phyloP scores from a whole-genome alignment of 768 basidiomycete species.

The Ramaria sp. region DNA sequence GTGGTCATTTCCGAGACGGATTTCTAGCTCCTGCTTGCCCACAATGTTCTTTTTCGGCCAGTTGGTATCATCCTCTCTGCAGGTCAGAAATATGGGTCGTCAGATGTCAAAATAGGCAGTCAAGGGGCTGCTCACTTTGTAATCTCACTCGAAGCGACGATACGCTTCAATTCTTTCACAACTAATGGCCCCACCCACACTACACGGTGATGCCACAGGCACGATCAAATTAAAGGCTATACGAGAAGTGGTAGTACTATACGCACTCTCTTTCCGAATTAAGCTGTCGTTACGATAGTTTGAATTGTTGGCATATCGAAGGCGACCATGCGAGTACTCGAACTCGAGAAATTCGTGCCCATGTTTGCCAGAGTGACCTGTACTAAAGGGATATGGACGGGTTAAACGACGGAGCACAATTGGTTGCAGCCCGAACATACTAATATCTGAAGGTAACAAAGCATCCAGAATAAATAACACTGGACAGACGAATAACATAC shows the following conservation, averaged over 20 bases:
- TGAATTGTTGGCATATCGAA: slow-evolving; percentile 98
- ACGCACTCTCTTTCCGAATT: slow-evolving; percentile 97
- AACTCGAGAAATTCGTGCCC: slow-evolving; percentile 98
- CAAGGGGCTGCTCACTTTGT: slow-evolving; percentile 59
- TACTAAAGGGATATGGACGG: slow-evolving; percentile 33
- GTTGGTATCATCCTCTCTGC: slow-evolving; percentile 92
- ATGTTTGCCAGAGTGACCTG: slow-evolving; percentile 97
- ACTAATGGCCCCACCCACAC: slow-evolving; percentile 94
- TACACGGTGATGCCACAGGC: slow-evolving; percentile 20
- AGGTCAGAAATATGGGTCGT: not conserved
- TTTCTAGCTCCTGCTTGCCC: slow-evolving; percentile 96
- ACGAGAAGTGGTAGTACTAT: not conserved
- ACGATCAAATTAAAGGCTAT: not conserved
- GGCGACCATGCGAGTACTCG: slow-evolving; percentile 92
- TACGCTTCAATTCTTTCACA: slow-evolving; percentile 88
- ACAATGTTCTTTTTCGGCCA: slow-evolving; percentile 99
- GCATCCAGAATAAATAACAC: slow-evolving; percentile 18
- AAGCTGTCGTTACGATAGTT: slow-evolving; percentile 97
- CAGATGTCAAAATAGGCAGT: not conserved
- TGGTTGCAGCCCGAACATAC: slow-evolving; percentile 22
- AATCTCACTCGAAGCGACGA: slow-evolving; percentile 89
- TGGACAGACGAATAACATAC: slow-evolving; percentile 25
- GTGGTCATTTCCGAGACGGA: slow-evolving; percentile 87
- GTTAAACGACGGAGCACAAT: slow-evolving; percentile 5
- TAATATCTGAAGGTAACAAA: slow-evolving; percentile 32